phyloP scores from a whole-genome alignment of 2,329 filamentous ascomycete genomes.

The Apiospora rasikravindrae region DNA sequence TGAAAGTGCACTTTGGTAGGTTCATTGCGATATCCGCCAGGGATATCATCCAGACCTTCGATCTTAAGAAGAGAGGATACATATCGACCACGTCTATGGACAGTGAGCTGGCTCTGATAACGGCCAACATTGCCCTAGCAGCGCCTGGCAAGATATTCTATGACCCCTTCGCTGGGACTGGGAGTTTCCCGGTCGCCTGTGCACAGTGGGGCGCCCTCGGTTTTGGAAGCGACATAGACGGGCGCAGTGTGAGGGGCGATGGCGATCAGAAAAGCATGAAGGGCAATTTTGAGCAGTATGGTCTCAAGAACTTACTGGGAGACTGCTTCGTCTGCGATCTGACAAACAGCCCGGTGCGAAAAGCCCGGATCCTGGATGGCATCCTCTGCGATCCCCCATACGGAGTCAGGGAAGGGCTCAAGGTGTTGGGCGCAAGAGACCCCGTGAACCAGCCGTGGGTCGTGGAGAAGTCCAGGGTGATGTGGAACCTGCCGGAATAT shows the following conservation, averaged over 20 bases:
- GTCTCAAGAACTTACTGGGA: constrained; percentile 66
- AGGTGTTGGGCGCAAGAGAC: constrained; percentile 81
- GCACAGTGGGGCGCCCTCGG: constrained; percentile 86
- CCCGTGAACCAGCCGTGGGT: constrained; percentile 63
- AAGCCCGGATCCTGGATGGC: constrained; percentile 68
- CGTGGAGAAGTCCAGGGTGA: constrained; percentile 70
- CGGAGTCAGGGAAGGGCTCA: constrained; percentile 88
- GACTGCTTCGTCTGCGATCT: constrained; percentile 86
- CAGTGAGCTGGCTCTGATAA: constrained; percentile 87
- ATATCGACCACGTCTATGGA: constrained; percentile 99
- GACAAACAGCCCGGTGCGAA: constrained; percentile 80
- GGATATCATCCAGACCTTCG: constrained; percentile 73
- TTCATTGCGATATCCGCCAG: constrained; percentile 71
- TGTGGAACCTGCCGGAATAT: constrained; percentile 49
- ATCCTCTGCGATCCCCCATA: constrained; percentile 97
- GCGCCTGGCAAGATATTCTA: constrained; percentile 85
- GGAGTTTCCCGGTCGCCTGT: constrained; percentile 88
- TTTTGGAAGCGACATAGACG: constrained; percentile 92
- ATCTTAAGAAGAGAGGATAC: constrained; percentile 91
- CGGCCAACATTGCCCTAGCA: constrained; percentile 87
- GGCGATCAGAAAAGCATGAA: constrained; percentile 55
- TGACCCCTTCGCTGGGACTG: constrained; percentile 95
- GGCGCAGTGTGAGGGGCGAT: constrained; percentile 81
- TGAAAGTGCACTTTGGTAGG: constrained; percentile 73
- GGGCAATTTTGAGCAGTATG: constrained; percentile 87